Evolutionary conservation across 176 grass and related monocot species (phyloP).

Genomic region (Rhynchospora breviuscula): DNA sequence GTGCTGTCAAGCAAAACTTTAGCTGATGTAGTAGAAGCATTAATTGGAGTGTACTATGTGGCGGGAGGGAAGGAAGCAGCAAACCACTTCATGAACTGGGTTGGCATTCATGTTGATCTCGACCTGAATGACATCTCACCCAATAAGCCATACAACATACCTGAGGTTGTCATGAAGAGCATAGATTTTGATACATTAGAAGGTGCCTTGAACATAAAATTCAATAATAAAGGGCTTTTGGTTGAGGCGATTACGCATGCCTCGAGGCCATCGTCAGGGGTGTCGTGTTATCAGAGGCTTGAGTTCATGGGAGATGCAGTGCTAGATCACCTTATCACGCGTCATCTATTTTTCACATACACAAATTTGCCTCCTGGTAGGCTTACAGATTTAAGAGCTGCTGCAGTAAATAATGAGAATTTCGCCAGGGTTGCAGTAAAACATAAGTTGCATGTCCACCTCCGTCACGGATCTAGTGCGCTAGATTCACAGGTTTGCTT

Average conservation of each 20-base stretch:
- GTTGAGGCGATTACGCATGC: conserved; percentile 96
- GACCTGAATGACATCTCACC: conserved; percentile 61
- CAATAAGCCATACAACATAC: conserved; percentile 74
- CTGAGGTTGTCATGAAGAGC: conserved; percentile 73
- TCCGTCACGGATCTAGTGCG: conserved; percentile 93
- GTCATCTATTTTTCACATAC: conserved; percentile 88
- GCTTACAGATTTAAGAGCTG: conserved; percentile 87
- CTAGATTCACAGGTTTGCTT: conserved; percentile 77
- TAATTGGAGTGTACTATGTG: conserved; percentile 97
- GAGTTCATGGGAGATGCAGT: conserved; percentile 99
- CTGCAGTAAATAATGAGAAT: conserved; percentile 98
- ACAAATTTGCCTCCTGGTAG: conserved; percentile 88
- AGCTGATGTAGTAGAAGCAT: conserved; percentile 95
- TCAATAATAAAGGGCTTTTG: conserved; percentile 70
- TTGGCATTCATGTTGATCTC: conserved; percentile 85
- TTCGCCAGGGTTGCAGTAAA: conserved; percentile 93
- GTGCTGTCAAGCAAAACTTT: conserved; percentile 97
- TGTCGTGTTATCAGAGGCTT: conserved; percentile 93
- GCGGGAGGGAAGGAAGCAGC: conserved; percentile 82
- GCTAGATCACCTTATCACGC: conserved; percentile 94
- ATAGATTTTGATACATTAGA: conserved; percentile 83
- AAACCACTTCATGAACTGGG: conserved; percentile 97
- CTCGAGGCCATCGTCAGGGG: conserved; percentile 87
- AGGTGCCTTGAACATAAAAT: conserved; percentile 57
- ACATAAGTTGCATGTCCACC: conserved; percentile 73